Base-by-base conservation (phyloP, 495 filamentous ascomycete species). In the Aspergillus cristatus region DNA sequence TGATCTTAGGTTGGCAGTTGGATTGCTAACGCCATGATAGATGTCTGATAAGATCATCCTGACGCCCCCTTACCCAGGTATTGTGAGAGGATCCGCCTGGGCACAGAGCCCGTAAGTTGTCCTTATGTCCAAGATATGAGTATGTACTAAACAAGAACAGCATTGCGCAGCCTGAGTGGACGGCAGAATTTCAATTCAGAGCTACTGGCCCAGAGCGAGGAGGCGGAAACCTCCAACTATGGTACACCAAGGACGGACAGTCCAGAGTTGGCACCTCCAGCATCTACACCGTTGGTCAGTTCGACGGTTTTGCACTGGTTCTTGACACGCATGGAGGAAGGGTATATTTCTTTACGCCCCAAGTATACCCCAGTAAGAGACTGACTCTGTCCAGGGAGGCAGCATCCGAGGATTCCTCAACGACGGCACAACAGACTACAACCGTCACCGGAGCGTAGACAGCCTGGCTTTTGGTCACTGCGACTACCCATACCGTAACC, bases 391-490 rank as follows among this genome's bases (percentile, higher is more conserved):
- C 24, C 43, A 81, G 78, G 80, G 76, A 35, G 84, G 91, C 40
- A 86, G 80, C 51, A 65, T 98, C 36, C 70, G 91, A 41, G 91
- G 84, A 14, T 97, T 97, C 67, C 62, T 98, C 53, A 98, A 97
- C 59, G 91, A 97, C 58, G 91, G 90, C 38, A 76, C 65, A 16
- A 77, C 67, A 42, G 83, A 91, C 54, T 95, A 84, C 71, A 84
- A 78, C 51, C 70, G 70, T 34, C 83, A 90, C 53, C 73, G 77
- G 42, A 81, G 73, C 48, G 78, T 94, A 3, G 88, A 95, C 59
- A 79, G 70, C 45, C 70, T 96, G 31, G 84, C 93, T 22, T 98
- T 98, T 54, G 91, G 87, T 16, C 85, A 95, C 61, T 98, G 91
- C 65, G 75, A 81, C 45, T 94, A 89, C 51, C 49, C 77, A 22